Conservation (phyloP, 108 stramenopile species). For the Skeletonema menzelii region DNA sequence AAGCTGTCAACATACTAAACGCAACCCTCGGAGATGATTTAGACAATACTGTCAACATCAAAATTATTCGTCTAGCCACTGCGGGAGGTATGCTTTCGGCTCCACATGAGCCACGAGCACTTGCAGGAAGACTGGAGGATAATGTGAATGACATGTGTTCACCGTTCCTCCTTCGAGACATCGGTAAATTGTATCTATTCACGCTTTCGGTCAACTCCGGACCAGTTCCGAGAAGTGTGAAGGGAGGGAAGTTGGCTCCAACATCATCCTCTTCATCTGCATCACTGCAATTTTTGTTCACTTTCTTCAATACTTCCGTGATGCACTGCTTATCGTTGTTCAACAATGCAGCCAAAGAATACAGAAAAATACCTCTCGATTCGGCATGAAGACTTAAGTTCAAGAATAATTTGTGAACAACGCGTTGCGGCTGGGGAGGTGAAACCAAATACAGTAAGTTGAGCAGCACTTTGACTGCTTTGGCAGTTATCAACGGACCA, state of each 20-base stretch:
- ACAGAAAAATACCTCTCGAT: slow-evolving; percentile 46
- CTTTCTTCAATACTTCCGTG: slow-evolving; percentile 34
- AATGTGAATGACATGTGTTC: slow-evolving; percentile 59
- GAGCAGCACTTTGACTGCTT: slow-evolving; percentile 57
- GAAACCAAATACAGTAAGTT: slow-evolving; percentile 75
- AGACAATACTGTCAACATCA: slow-evolving; percentile 51
- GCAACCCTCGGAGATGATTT: slow-evolving; percentile 70
- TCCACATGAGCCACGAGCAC: slow-evolving; percentile 49
- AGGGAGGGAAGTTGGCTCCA: slow-evolving; percentile 67
- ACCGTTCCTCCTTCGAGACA: slow-evolving; percentile 54
- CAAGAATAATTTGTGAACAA: slow-evolving; percentile 79
- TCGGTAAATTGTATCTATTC: slow-evolving; percentile 15
- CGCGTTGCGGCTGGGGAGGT: slow-evolving; percentile 72
- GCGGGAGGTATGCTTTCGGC: slow-evolving; percentile 63
- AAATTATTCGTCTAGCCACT: slow-evolving; percentile 78
- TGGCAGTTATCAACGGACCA: slow-evolving; percentile 52
- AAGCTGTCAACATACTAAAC: slow-evolving; percentile 50
- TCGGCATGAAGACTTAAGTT: slow-evolving; percentile 57
- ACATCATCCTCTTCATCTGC: background rate
- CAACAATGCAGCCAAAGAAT: slow-evolving; percentile 58
- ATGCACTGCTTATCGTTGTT: slow-evolving; percentile 54
- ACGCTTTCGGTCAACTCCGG: slow-evolving; percentile 56
- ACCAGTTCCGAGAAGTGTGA: slow-evolving; percentile 65
- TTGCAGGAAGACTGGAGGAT: slow-evolving; percentile 79
- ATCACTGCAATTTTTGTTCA: slow-evolving; percentile 17